phyloP scores from a whole-genome alignment of 1,139 yeast species.

The Groenewaldozyma sp. region DNA sequence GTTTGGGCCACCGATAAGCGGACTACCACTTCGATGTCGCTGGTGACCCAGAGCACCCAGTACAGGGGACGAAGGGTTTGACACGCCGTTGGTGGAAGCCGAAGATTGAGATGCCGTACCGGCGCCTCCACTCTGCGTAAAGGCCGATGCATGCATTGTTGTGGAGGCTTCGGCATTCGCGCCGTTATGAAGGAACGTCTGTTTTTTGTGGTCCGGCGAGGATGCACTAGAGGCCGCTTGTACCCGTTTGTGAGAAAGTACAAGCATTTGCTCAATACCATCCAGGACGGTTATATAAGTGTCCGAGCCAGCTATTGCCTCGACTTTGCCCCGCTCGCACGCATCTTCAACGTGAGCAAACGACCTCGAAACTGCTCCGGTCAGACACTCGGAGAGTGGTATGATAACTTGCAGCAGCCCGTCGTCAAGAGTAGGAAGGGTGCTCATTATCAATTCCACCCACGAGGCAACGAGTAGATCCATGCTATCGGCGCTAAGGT shows the following conservation, averaged over 20 bases:
- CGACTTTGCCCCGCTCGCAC: background rate
- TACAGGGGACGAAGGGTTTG: slow-evolving; percentile 4
- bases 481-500: slow-evolving; percentile 3
- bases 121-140: no score
- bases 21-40: background rate
- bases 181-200: no score
- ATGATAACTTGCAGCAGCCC: slow-evolving; percentile 44
- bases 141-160: no score
- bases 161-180: no score
- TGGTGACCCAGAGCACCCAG: background rate
- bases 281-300: slow-evolving; percentile 29
- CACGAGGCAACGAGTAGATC: slow-evolving; percentile 40
- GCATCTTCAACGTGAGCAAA: background rate
- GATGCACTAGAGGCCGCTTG: background rate
- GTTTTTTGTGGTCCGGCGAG: background rate
- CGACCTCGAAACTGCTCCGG: background rate
- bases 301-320: slow-evolving; percentile 2
- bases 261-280: slow-evolving; percentile 59
- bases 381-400: slow-evolving; percentile 42
- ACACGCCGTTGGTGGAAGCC: background rate
- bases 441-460: slow-evolving; percentile 37
- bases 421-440: slow-evolving; percentile 42
- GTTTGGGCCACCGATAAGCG: background rate
- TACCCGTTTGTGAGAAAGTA: slow-evolving; percentile 48
- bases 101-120: background rate